Percentiles rank a stretch among this genome's conserved stretches.
These are phyloP conservation scores for Pyrenopolyporus hunteri DNA, from an alignment of 495 filamentous ascomycete genomes.

Conservation along the genomic window DNA sequence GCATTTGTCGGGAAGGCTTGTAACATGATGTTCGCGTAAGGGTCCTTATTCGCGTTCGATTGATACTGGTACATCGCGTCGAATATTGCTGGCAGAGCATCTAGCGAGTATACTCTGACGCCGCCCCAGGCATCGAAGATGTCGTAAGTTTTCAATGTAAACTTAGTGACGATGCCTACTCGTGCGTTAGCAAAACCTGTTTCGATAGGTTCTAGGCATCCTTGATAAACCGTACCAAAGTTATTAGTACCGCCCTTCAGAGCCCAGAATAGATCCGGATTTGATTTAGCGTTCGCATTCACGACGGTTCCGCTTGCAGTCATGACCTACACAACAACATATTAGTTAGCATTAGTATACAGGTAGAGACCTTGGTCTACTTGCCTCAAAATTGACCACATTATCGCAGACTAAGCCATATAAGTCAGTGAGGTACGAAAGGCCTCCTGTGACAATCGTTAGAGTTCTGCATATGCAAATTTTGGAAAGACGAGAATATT, in stretches of 20 bases:
- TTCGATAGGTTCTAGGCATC: background rate
- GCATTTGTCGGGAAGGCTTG: constrained; percentile 39
- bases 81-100: constrained; percentile 36
- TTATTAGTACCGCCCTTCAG: constrained; percentile 58
- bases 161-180: constrained; percentile 48
- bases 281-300: constrained; percentile 50
- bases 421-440: constrained; percentile 56
- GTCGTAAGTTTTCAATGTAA: constrained; percentile 51
- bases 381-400: constrained; percentile 57
- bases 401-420: constrained; percentile 63
- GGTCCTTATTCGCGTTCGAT: constrained; percentile 32
- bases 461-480: constrained; percentile 16
- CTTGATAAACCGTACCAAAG: constrained; percentile 51
- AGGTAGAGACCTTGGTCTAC: background rate
- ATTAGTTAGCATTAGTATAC: background rate
- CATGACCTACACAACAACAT: constrained; percentile 46
- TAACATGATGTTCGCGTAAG: constrained; percentile 39
- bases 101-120: constrained; percentile 43
- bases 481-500: background rate
- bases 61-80: constrained; percentile 34
- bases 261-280: constrained; percentile 51
- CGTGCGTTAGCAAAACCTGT: constrained; percentile 29
- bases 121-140: constrained; percentile 52
- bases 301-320: constrained; percentile 59
- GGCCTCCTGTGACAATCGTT: constrained; percentile 41